These are phyloP conservation scores for Serendipita sp. DNA, from an alignment of 768 basidiomycete species.

Conservation along the genomic window DNA sequence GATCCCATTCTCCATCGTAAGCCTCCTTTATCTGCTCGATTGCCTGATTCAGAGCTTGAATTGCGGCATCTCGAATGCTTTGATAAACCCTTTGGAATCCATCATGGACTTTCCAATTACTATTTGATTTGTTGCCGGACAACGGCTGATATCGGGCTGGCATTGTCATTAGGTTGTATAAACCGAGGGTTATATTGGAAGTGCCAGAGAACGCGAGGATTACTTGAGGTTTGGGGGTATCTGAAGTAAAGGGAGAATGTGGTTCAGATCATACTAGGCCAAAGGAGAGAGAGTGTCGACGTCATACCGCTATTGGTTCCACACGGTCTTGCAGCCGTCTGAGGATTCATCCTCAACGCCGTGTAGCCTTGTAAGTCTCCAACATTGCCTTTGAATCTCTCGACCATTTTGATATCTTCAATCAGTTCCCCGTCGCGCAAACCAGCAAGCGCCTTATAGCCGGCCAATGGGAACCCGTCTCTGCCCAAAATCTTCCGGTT, in stretches of 20 bases:
- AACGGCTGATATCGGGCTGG: constrained; percentile 15
- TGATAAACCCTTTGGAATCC: constrained; percentile 41
- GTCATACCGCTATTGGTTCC: neutral
- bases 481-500: constrained; percentile 19
- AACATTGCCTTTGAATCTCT: constrained; percentile 27
- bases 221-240: constrained; percentile 25
- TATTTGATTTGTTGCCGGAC: neutral
- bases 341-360: constrained; percentile 24
- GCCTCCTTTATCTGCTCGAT: constrained; percentile 17
- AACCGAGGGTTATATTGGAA: constrained; percentile 26
- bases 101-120: constrained; percentile 26
- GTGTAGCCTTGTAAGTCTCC: constrained; percentile 33
- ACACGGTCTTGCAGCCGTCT: neutral
- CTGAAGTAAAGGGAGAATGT: neutral
- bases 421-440: constrained; percentile 15
- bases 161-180: constrained; percentile 30
- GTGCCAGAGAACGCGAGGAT: constrained; percentile 43
- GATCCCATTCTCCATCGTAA: constrained; percentile 20
- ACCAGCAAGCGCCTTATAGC: constrained; percentile 22
- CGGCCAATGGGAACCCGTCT: constrained; percentile 35
- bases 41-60: constrained; percentile 26
- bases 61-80: constrained; percentile 24
- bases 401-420: constrained; percentile 22
- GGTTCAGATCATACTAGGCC: too few species aligned
- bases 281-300: too few species aligned